Conservation (phyloP, 2,329 filamentous ascomycete genomes). For the Gnomoniopsis smithogilvyi region DNA sequence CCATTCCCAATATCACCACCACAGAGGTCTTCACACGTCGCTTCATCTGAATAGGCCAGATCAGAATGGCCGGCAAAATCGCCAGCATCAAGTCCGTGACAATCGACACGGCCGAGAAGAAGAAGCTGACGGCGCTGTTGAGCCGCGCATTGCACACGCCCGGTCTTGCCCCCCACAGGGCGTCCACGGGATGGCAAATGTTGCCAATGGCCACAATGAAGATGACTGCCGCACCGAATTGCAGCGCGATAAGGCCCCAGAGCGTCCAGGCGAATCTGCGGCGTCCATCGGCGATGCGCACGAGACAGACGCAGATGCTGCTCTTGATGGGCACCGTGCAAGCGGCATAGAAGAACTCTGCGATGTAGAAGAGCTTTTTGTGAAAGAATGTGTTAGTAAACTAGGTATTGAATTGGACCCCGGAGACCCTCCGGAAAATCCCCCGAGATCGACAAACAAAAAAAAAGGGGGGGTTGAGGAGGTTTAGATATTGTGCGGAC, state of each 20-base stretch:
- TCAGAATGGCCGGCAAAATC: slow-evolving; percentile 35
- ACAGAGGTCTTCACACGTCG: slow-evolving; percentile 42
- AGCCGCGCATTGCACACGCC: slow-evolving; percentile 26
- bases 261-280: slow-evolving; percentile 26
- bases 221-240: slow-evolving; percentile 22
- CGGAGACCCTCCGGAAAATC: neutral
- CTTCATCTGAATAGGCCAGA: slow-evolving; percentile 41
- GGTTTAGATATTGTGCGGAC: neutral
- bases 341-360: slow-evolving; percentile 36
- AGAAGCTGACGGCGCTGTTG: slow-evolving; percentile 30
- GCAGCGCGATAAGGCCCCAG: slow-evolving; percentile 24
- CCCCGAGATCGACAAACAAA: too few species aligned
- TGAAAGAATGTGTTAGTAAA: neutral
- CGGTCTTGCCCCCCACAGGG: slow-evolving; percentile 27
- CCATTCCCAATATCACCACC: slow-evolving; percentile 38
- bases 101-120: slow-evolving; percentile 34
- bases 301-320: slow-evolving; percentile 28
- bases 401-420: neutral
- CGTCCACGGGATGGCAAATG: slow-evolving; percentile 29
- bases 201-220: slow-evolving; percentile 28
- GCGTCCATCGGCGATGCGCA: slow-evolving; percentile 29
- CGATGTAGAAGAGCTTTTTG: slow-evolving; percentile 31
- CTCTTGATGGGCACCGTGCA: slow-evolving; percentile 27
- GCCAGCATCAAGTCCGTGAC: slow-evolving; percentile 32
- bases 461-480: slow-evolving; percentile 14